Conservation (phyloP, 2,329 filamentous ascomycete species). For the Trichoderma citrinoviride region DNA sequence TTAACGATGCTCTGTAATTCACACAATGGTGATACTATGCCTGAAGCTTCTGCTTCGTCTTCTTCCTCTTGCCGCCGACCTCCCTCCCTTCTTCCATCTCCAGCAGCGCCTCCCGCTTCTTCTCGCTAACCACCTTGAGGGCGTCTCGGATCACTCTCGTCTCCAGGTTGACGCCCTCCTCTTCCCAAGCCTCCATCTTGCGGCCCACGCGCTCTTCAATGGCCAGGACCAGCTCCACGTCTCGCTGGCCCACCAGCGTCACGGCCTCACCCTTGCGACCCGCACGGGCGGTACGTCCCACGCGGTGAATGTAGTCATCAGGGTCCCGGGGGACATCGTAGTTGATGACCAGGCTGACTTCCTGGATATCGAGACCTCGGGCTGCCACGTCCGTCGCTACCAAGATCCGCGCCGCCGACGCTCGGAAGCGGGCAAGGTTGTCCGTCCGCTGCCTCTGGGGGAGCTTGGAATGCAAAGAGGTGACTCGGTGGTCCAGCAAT, state of each 20-base stretch:
- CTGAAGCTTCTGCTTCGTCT: slow-evolving; percentile 57
- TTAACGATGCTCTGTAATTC: not conserved
- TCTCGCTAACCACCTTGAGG: slow-evolving; percentile 88
- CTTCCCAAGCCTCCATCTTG: slow-evolving; percentile 78
- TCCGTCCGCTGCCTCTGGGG: slow-evolving; percentile 80
- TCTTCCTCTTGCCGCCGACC: slow-evolving; percentile 79
- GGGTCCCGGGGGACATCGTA: slow-evolving; percentile 95
- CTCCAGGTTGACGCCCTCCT: slow-evolving; percentile 94
- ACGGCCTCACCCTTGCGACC: slow-evolving; percentile 79
- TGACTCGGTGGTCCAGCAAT: slow-evolving; percentile 83
- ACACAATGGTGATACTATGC: slow-evolving; percentile 21
- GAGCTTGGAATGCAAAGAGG: slow-evolving; percentile 83
- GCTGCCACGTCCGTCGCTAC: slow-evolving; percentile 95
- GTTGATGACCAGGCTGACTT: slow-evolving; percentile 86
- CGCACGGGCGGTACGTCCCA: slow-evolving; percentile 91
- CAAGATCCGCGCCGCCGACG: slow-evolving; percentile 80
- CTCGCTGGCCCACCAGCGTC: slow-evolving; percentile 87
- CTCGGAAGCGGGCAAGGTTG: slow-evolving; percentile 89
- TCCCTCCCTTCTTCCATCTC: slow-evolving; percentile 92
- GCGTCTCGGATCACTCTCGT: slow-evolving; percentile 79
- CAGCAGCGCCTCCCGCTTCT: slow-evolving; percentile 86
- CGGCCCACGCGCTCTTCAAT: slow-evolving; percentile 82
- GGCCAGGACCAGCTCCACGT: slow-evolving; percentile 84
- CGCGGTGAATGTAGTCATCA: slow-evolving; percentile 95
- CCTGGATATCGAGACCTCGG: slow-evolving; percentile 91